These are phyloP conservation scores for Saccharomycopsis oosterbeekiorum DNA, from an alignment of 805 yeast genomes.

Conservation along the genomic window DNA sequence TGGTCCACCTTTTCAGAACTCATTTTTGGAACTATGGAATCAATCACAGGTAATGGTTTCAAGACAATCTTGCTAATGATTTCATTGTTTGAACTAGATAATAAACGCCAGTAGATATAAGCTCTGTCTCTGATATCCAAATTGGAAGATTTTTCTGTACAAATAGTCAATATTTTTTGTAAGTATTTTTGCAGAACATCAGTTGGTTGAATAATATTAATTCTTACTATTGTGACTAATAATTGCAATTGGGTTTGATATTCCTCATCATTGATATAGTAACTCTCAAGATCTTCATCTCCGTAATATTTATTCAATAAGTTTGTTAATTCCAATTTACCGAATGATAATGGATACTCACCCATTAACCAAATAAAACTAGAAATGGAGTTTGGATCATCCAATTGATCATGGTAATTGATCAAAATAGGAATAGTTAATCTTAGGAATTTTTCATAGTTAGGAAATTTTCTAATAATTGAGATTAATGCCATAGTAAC, in stretches of 20 bases:
- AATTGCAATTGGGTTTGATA: constrained; percentile 49
- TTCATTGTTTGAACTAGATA: constrained; percentile 37
- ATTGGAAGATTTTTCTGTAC: constrained; percentile 57
- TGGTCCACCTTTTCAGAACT: constrained; percentile 59
- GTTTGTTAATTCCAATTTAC: constrained; percentile 32
- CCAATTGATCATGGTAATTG: constrained; percentile 37
- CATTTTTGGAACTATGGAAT: constrained; percentile 61
- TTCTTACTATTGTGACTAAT: constrained; percentile 53
- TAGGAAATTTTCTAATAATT: constrained; percentile 57
- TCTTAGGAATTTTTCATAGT: constrained; percentile 36
- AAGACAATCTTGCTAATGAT: constrained; percentile 45
- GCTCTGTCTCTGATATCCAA: constrained; percentile 78
- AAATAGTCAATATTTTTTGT: constrained; percentile 50
- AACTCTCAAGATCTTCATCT: constrained; percentile 9
- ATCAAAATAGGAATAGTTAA: constrained; percentile 47
- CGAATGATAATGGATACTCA: constrained; percentile 55
- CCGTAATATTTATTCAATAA: constrained; percentile 20
- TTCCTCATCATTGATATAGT: constrained; percentile 44
- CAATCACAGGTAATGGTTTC: constrained; percentile 58
- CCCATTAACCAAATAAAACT: constrained; percentile 62
- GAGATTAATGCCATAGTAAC: constrained; percentile 54
- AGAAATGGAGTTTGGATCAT: constrained; percentile 41
- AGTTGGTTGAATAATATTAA: constrained; percentile 30
- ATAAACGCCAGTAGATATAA: constrained; percentile 67
- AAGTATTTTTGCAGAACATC: constrained; percentile 32